phyloP scores from a whole-genome alignment of 2,329 filamentous ascomycete genomes.

The Leptographium flavum region DNA sequence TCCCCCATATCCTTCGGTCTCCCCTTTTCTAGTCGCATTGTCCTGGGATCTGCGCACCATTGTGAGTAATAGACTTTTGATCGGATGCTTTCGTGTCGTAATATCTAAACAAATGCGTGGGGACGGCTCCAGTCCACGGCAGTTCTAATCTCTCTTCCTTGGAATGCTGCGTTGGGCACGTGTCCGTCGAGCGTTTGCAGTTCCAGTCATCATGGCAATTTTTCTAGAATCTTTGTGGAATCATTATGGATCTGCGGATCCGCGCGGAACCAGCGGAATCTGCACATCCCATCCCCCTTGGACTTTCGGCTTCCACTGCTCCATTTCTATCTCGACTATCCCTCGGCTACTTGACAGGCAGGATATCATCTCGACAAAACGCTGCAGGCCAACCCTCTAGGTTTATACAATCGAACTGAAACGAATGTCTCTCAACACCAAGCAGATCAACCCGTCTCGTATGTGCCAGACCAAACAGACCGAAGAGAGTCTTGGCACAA shows the following conservation, averaged over 20 bases:
- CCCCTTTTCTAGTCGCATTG: not conserved
- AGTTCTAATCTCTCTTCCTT: no score
- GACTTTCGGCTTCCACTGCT: not conserved
- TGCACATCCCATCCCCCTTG: no score
- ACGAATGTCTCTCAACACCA: not conserved
- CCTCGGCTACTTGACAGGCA: not conserved
- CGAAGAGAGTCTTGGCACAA: not conserved
- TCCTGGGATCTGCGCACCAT: not conserved
- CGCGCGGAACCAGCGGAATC: no score
- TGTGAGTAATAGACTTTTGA: not conserved
- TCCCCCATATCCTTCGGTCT: not conserved
- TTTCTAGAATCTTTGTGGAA: no score
- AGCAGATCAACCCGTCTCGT: not conserved
- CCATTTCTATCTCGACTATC: constrained; percentile 1
- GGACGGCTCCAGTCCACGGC: no score
- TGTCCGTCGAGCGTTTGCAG: no score
- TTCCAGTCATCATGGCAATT: no score
- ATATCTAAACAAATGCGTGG: no score
- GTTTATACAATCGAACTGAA: not conserved
- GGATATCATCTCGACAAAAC: not conserved
- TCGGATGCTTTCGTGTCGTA: no score
- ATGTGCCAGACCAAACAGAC: not conserved
- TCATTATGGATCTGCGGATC: no score
- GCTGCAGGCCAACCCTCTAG: not conserved
- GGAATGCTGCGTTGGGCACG: no score